Percentiles rank a stretch among this genome's conserved stretches.
phyloP scores from a whole-genome alignment of 306 rosid species.

The Cucumis cinereus region DNA sequence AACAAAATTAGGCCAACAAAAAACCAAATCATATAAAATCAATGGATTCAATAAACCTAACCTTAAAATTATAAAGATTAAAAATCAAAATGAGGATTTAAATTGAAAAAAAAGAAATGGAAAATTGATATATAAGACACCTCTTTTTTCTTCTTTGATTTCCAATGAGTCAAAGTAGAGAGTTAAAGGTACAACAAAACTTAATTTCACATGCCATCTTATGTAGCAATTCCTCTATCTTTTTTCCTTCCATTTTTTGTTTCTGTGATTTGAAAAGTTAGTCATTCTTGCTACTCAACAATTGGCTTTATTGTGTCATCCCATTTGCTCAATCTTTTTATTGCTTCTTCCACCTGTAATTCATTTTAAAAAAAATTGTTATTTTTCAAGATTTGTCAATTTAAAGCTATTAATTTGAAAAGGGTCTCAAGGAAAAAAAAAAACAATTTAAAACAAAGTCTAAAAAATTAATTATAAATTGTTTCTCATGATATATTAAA shows the following conservation, averaged over 20 bases:
- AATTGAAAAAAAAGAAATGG: no score
- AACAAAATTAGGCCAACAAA: no score
- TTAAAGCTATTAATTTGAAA: no score
- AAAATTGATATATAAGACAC: no score
- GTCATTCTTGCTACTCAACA: not conserved
- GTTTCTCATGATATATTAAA: not conserved
- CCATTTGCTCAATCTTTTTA: constrained; percentile 47
- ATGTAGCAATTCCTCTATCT: not conserved
- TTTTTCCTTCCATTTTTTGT: not conserved
- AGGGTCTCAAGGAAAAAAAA: no score
- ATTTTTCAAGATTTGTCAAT: not conserved
- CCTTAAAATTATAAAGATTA: no score
- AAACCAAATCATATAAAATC: no score
- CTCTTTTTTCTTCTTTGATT: not conserved
- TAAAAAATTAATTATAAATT: no score
- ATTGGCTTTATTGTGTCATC: constrained; percentile 15
- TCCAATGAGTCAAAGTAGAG: not conserved
- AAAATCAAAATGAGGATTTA: no score
- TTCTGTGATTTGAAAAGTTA: not conserved
- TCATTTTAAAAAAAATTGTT: no score
- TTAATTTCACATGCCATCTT: not conserved
- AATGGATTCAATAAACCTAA: no score
- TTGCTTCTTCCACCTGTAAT: constrained; percentile 52
- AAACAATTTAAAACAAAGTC: no score
- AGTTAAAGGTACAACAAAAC: not conserved